Base-by-base conservation (phyloP, 2,329 filamentous ascomycete species). In the Harringtonia lauricola region DNA sequence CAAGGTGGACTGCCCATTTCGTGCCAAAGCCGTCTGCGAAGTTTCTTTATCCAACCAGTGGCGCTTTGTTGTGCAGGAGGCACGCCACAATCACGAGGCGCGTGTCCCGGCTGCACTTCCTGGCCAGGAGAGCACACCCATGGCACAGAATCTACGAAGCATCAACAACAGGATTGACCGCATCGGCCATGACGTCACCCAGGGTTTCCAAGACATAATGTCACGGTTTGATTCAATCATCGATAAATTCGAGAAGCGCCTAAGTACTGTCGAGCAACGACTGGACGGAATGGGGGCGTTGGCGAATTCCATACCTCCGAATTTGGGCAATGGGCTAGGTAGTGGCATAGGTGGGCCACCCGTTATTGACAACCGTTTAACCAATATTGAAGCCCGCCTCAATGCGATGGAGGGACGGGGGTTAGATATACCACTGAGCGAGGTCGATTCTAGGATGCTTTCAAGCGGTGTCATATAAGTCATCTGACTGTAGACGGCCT, bases 1-100 rank as follows among this genome's bases (percentile, higher is more conserved):
- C 55, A 79, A 79, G 60, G 73, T 79, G 44, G 75, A 79, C 56
- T 79, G 75, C 45, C 75, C 75, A 12, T 79, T 76, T 63, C 71
- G 74, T 42, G 75, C 75, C 44, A 79, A 79, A 61, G 75, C 75
- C 21, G 75, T 79, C 19, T 79, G 75, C 49, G 75, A 79, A 54
- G 75, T 79, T 8, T 74, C 77, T 56, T 63, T 79, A 12, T 70
- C 70, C 35, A 76, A 79, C 48, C 74, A 78, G 58, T 79, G 75
- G 75, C 72, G 75, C n/a, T 79, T 79, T 49, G 71, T 70, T 8
- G 69, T 79, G 12, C 75, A 79, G 47, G 72, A 77, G 45, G 58
- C 66, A n/a, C 65, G 73, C 14, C 75, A 79, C 55, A 79, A 79
- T 57, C 75, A 79, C 55, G 75, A 79, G 52, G 70, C 75, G 28